These are phyloP conservation scores for Penicillium sp. DNA, from an alignment of 2,329 filamentous ascomycete genomes.

Conservation along the genomic window DNA sequence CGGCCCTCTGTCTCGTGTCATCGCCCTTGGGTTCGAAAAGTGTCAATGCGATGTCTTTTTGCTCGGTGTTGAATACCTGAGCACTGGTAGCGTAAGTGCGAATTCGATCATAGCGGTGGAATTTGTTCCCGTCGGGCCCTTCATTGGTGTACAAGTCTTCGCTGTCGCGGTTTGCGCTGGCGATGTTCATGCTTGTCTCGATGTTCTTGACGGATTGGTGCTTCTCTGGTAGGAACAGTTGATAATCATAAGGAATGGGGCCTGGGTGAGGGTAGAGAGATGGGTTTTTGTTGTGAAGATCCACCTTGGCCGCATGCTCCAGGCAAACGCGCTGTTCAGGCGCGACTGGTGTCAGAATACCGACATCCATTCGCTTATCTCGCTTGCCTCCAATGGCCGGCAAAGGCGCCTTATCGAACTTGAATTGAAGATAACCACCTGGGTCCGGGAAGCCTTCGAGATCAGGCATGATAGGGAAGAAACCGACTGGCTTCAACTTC, in stretches of 20 bases:
- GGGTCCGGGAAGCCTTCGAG: slow-evolving; percentile 57
- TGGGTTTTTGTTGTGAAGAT: slow-evolving; percentile 50
- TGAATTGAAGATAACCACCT: slow-evolving; percentile 58
- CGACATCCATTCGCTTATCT: slow-evolving; percentile 59
- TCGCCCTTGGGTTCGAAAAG: slow-evolving; percentile 51
- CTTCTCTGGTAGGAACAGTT: slow-evolving; percentile 55
- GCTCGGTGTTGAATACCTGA: slow-evolving; percentile 50
- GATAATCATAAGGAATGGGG: slow-evolving; percentile 55
- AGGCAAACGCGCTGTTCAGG: slow-evolving; percentile 48
- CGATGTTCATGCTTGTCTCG: slow-evolving; percentile 54
- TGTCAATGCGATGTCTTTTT: slow-evolving; percentile 56
- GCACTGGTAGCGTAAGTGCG: slow-evolving; percentile 59
- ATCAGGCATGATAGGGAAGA: slow-evolving; percentile 60
- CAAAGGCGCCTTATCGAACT: slow-evolving; percentile 59
- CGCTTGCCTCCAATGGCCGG: slow-evolving; percentile 47
- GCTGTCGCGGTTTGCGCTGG: slow-evolving; percentile 53
- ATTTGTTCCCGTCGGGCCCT: slow-evolving; percentile 42
- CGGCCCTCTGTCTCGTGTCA: slow-evolving; percentile 48
- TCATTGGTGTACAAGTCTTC: slow-evolving; percentile 49
- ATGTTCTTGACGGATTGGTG: slow-evolving; percentile 48
- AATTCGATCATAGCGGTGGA: slow-evolving; percentile 55
- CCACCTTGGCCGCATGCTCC: slow-evolving; percentile 48
- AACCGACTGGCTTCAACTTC: slow-evolving; percentile 55
- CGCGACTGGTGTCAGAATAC: slow-evolving; percentile 52
- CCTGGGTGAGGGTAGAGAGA: slow-evolving; percentile 50